Conservation (phyloP, 2,329 filamentous ascomycete species). For the Aspergillus pseudoviridinutans region DNA sequence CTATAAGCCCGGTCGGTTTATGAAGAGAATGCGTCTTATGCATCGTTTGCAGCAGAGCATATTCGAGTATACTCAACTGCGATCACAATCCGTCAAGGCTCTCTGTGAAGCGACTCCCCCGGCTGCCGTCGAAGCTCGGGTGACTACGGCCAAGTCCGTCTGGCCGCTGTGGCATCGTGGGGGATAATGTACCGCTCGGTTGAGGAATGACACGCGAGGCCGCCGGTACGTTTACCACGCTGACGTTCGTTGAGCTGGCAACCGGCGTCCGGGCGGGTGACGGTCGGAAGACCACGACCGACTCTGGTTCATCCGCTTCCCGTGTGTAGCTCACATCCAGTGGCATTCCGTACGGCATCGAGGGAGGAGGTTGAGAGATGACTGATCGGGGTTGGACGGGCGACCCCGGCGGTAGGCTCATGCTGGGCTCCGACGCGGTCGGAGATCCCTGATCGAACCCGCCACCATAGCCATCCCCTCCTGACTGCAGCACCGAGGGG, state of each 20-base stretch:
- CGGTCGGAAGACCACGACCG: conserved; percentile 37
- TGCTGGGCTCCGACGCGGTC: conserved; percentile 22
- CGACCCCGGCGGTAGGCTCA: conserved; percentile 20
- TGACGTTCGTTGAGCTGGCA: conserved; percentile 31
- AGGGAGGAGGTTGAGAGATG: conserved; percentile 24
- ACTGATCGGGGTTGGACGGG: conserved; percentile 21
- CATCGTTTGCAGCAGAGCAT: conserved; percentile 5
- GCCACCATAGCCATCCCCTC: conserved; percentile 45
- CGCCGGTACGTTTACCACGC: conserved; percentile 19
- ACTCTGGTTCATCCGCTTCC: conserved; percentile 25
- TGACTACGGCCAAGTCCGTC: conserved; percentile 43
- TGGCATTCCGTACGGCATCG: conserved; percentile 26
- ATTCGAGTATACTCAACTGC: neutral
- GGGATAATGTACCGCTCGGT: conserved; percentile 22
- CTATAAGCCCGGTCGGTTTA: neutral
- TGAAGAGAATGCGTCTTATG: neutral
- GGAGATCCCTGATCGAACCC: conserved; percentile 30
- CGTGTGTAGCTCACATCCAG: conserved; percentile 30
- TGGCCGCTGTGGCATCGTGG: conserved; percentile 25
- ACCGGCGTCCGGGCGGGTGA: conserved; percentile 43
- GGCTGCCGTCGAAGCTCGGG: conserved; percentile 42
- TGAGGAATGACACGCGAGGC: conserved; percentile 24
- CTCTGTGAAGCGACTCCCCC: conserved; percentile 44
- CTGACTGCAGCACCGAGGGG: conserved; percentile 42
- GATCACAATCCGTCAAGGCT: conserved; percentile 21